These are phyloP conservation scores for Cladosporium velox DNA, from an alignment of 2,329 filamentous ascomycete species.

Conservation along the genomic window DNA sequence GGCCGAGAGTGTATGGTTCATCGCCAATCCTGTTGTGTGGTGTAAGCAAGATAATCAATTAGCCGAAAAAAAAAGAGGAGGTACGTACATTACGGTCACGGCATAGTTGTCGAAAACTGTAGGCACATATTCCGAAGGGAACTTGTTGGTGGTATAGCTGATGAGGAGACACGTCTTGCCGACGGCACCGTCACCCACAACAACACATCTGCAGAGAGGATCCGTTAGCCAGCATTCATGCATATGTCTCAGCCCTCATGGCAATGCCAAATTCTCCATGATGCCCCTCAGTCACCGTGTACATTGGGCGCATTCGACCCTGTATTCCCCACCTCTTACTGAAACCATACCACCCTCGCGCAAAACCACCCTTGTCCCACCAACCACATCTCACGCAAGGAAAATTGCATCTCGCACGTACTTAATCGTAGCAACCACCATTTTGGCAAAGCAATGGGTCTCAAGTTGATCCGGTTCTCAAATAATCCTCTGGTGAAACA, in stretches of 20 bases:
- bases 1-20: constrained; percentile 93
- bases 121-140: constrained; percentile 98
- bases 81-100: constrained; percentile 97
- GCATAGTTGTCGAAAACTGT: constrained; percentile 99
- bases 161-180: constrained; percentile 99
- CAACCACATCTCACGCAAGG: not conserved
- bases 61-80: not conserved
- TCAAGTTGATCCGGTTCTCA: constrained; percentile 10
- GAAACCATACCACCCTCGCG: not conserved
- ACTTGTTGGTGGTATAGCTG: constrained; percentile 99
- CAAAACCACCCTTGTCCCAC: not conserved
- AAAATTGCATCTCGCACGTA: constrained; percentile 23
- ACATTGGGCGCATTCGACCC: not conserved
- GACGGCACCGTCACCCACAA: constrained; percentile 98
- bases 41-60: not conserved
- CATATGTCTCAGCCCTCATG: not conserved
- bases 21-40: constrained; percentile 68
- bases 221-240: constrained; percentile 3
- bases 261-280: not conserved
- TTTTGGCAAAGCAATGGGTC: constrained; percentile 23
- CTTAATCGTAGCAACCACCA: constrained; percentile 40
- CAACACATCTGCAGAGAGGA: constrained; percentile 65
- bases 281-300: no score
- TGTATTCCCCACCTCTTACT: constrained; percentile 1
- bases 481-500: not conserved